Evolutionary conservation across 306 rosid genomes (phyloP), one percentile per base, ranked within the genome.

Genomic region (Neltuma alba): DNA sequence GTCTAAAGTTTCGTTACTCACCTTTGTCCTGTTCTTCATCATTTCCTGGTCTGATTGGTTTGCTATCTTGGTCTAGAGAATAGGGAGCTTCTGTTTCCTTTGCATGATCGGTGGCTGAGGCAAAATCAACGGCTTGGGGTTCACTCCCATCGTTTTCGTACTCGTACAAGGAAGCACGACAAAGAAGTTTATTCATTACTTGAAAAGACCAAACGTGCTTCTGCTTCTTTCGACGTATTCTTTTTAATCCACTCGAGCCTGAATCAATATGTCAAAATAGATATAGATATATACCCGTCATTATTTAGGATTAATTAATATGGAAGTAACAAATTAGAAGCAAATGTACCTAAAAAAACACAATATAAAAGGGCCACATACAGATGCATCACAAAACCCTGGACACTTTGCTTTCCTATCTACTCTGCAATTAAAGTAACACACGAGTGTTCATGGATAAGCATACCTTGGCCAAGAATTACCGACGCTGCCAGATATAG

Each of bases 381-480:
- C 15, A 7, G 62, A 21, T 21, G 25, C 23, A 52, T 55, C 13
- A 47, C 54, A 47, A 16, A 47, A 47, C 20, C 30, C 9, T 1
- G 30, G 30, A 21, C n/a, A 21, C 13, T 9, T 2, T 55, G 27
- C 5, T 57, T 25, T 10, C 9, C 61, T 21, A 10, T 54, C 30
- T 21, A 21, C 3, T 55, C 23, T 55, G 0, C 15, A n/a, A n/a
- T n/a, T n/a, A 55, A 25, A 25, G 27, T 9, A 25, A 27, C 41
- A 64, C 31, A 5, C 6, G 13, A n/a, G 6, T 64, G 6, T 20
- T 18, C 21, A 36, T 65, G 37, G 11, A 65, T 36, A n/a, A 27
- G 30, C 62, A 16, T 74, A 81, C 84, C 80, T 81, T 1, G 65
- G 47, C 84, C 76, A 34, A 81, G 23, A 67, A 81, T n/a, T n/a